Conservation (phyloP, 441 rosid genomes). For the Bocquillonia castaneifolia region DNA sequence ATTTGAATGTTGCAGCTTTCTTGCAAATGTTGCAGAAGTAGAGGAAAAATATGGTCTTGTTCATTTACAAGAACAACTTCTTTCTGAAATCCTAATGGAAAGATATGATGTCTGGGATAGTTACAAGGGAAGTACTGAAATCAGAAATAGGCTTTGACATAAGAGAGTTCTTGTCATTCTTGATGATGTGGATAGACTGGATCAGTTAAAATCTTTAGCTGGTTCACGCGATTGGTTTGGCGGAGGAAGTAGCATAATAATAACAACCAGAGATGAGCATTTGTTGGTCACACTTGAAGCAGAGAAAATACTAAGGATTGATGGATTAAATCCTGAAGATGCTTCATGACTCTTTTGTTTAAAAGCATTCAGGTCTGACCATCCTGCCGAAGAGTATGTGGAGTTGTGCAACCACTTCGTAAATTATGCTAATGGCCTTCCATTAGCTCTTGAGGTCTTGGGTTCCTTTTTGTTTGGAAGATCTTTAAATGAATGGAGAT, state of each 20-base stretch:
- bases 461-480: slow-evolving; percentile 18
- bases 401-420: not conserved
- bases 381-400: not conserved
- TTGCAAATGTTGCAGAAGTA: slow-evolving; percentile 2
- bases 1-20: slow-evolving; percentile 10
- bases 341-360: slow-evolving; percentile 11
- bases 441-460: slow-evolving; percentile 15
- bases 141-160: not conserved
- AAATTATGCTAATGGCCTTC: slow-evolving; percentile 16
- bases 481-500: slow-evolving; percentile 9
- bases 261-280: slow-evolving; percentile 26
- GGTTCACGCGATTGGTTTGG: slow-evolving; percentile 23
- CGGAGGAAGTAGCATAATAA: slow-evolving; percentile 19
- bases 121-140: slow-evolving; percentile 3
- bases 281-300: slow-evolving; percentile 12
- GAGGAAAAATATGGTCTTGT: not conserved
- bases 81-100: not conserved
- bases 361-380: not conserved
- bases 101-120: not conserved
- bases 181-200: slow-evolving; percentile 15
- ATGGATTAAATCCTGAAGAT: not conserved
- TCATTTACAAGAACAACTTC: slow-evolving; percentile 1
- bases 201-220: slow-evolving; percentile 9
- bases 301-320: slow-evolving; percentile 9
- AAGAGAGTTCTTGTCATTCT: slow-evolving; percentile 13